Base-by-base conservation (phyloP, 805 yeast species). In the Candida berthetii region DNA sequence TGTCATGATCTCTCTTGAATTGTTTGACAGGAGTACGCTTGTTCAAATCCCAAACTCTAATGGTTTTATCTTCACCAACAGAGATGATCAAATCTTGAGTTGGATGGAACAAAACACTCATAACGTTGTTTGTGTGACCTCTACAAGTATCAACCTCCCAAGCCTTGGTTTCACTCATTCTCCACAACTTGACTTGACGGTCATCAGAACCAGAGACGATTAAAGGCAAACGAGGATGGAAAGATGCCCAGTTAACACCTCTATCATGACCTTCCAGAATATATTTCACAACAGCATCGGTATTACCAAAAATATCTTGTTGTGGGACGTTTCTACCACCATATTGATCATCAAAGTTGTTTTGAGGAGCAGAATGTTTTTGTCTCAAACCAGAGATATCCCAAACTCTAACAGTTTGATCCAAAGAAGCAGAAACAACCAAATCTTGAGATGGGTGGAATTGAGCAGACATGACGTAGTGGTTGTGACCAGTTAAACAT, bases 71-170 rank as follows among this genome's bases (percentile, higher is more conserved):
- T 62, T 93, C 98, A 51, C 95, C 85, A 35, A 89, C 96, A 29
- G 98, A 90, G 39, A 93, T 70, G 49, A 93, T 89, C 58, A 91
- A 70, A 54, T 93, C 96, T 64, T 88, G 93, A 48, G 81, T 80
- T 34, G 98, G 97, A 61, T 93, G 96, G 77, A 95, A 95, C 40
- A 85, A 69, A 31, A 87, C 89, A 62, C 93, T 73, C 39, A 89
- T 80, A 40, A 93, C 96, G 61, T 86, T 89, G 58, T 90, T 90
- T 24, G 96, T 86, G 65, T 93, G 99, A 42, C 99, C 99, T 58
- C 99, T 80, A 65, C 97, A 91, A 22, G 97, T 86, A 61, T 93
- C 99, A 45, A 95, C 95, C 64, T 95, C 99, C 98, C 98, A 93
- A 19, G 99, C 99, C 66, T 90, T 88, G 31, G 95, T 81, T 51